A percentile compares a stretch with the other conserved stretches of the same genome.
Evolutionary conservation across 306 rosid genomes (phyloP).

Genomic region (Heteromeles arbutifolia): DNA sequence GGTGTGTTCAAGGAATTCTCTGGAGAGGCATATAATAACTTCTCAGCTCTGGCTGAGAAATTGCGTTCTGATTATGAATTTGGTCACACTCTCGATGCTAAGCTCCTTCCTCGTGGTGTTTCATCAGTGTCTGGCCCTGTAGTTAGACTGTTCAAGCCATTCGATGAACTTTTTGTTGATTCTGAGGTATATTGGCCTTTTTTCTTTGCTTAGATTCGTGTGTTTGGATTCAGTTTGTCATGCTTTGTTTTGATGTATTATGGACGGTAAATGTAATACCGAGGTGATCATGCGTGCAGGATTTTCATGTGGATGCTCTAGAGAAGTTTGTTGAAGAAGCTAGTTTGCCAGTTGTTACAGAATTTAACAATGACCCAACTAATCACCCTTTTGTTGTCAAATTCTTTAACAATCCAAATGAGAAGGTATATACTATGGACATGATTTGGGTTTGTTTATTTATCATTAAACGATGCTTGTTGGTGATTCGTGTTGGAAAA

Average conservation of each 20-base stretch:
- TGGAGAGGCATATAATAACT: slow-evolving; percentile 75
- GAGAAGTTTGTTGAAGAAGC: slow-evolving; percentile 69
- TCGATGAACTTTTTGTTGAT: slow-evolving; percentile 82
- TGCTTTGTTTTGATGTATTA: background rate
- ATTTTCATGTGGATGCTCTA: slow-evolving; percentile 55
- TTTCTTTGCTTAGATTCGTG: background rate
- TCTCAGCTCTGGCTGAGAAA: slow-evolving; percentile 55
- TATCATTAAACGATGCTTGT: background rate
- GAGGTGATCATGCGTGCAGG: slow-evolving; percentile 38
- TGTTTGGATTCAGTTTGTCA: background rate
- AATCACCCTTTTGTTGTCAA: slow-evolving; percentile 62
- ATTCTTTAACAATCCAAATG: slow-evolving; percentile 49
- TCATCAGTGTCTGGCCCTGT: slow-evolving; percentile 66
- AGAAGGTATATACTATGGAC: slow-evolving; percentile 41
- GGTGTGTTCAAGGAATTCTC: slow-evolving; percentile 74
- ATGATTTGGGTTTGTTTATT: background rate
- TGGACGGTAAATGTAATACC: background rate
- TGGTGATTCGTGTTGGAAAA: background rate
- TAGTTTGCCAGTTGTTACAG: slow-evolving; percentile 52
- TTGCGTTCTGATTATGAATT: slow-evolving; percentile 78
- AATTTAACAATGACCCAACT: slow-evolving; percentile 64
- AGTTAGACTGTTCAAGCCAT: slow-evolving; percentile 85
- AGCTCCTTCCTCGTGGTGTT: slow-evolving; percentile 85
- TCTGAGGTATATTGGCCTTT: slow-evolving; percentile 42
- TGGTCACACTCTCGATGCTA: slow-evolving; percentile 78